phyloP scores from a whole-genome alignment of 345 rosid genomes.

The Fremontodendron californicum region DNA sequence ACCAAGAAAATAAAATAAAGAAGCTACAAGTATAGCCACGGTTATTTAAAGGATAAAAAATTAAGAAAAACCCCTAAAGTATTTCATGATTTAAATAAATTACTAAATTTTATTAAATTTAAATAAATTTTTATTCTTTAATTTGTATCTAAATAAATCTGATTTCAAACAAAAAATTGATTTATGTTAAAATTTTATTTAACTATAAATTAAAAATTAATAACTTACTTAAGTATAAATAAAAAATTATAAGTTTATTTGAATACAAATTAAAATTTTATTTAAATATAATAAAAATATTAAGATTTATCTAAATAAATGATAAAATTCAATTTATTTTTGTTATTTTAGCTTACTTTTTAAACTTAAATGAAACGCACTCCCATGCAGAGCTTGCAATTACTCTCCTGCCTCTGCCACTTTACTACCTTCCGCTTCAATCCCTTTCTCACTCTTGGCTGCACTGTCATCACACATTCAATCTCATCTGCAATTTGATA shows the following conservation, averaged over 20 bases:
- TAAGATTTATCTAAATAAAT: no score
- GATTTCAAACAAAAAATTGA: no score
- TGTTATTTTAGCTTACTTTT: background rate
- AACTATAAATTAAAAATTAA: no score
- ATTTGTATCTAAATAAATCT: no score
- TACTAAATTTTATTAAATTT: background rate
- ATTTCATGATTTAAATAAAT: background rate
- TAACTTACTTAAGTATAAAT: no score
- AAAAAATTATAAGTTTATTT: no score
- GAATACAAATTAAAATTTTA: no score
- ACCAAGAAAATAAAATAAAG: background rate
- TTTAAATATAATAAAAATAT: no score
- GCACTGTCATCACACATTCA: background rate
- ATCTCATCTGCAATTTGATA: background rate
- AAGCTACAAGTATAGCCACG: background rate
- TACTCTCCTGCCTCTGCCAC: constrained; percentile 6
- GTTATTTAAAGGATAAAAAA: background rate
- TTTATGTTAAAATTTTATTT: no score
- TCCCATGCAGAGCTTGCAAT: constrained; percentile 33
- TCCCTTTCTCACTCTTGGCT: constrained; percentile 10
- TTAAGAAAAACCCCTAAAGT: background rate
- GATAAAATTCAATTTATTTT: no score
- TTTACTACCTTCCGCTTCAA: background rate
- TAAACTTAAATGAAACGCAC: constrained; percentile 29
- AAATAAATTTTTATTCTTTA: no score